These are phyloP conservation scores for Asterophora parasitica DNA, from an alignment of 768 basidiomycete genomes.

Conservation along the genomic window DNA sequence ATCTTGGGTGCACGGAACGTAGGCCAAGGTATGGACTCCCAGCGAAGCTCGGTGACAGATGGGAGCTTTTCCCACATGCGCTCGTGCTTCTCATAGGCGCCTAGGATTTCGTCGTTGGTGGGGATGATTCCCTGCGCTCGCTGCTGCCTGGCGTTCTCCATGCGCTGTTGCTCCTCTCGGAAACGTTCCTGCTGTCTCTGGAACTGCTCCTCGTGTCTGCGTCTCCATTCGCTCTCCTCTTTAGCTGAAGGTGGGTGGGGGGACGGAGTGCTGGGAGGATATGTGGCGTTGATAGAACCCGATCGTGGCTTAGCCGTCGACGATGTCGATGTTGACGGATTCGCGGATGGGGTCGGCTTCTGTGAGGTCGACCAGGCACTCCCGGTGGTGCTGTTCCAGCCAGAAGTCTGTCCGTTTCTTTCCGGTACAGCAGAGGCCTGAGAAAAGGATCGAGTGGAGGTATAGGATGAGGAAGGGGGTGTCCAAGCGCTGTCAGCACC, in stretches of 20 bases:
- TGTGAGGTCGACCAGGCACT: slow-evolving; percentile 25
- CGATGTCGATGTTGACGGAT: slow-evolving; percentile 24
- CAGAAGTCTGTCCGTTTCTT: slow-evolving; percentile 23
- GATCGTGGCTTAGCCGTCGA: slow-evolving; percentile 20
- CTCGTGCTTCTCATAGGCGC: slow-evolving; percentile 58
- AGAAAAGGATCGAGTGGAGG: slow-evolving; percentile 9
- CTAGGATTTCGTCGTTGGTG: slow-evolving; percentile 52
- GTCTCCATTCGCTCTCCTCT: slow-evolving; percentile 54
- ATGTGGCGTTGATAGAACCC: slow-evolving; percentile 31
- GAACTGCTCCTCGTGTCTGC: slow-evolving; percentile 59
- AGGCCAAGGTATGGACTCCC: slow-evolving; percentile 76
- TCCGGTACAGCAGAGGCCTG: slow-evolving; percentile 13
- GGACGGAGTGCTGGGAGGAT: slow-evolving; percentile 17
- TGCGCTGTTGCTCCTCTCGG: slow-evolving; percentile 59
- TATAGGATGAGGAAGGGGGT: slow-evolving; percentile 17
- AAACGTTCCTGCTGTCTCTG: slow-evolving; percentile 67
- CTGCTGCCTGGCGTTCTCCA: slow-evolving; percentile 46
- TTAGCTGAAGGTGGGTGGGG: slow-evolving; percentile 14
- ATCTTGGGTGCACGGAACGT: slow-evolving; percentile 49
- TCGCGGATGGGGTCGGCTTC: slow-evolving; percentile 22
- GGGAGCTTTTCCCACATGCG: slow-evolving; percentile 50
- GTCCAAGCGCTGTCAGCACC: slow-evolving; percentile 31
- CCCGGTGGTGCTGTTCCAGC: slow-evolving; percentile 11
- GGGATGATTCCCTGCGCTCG: slow-evolving; percentile 45
- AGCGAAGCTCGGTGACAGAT: slow-evolving; percentile 41